Percentiles rank a stretch among this genome's conserved stretches.
Conservation (phyloP, 2,329 filamentous ascomycete species). For the Camillea tinctor region DNA sequence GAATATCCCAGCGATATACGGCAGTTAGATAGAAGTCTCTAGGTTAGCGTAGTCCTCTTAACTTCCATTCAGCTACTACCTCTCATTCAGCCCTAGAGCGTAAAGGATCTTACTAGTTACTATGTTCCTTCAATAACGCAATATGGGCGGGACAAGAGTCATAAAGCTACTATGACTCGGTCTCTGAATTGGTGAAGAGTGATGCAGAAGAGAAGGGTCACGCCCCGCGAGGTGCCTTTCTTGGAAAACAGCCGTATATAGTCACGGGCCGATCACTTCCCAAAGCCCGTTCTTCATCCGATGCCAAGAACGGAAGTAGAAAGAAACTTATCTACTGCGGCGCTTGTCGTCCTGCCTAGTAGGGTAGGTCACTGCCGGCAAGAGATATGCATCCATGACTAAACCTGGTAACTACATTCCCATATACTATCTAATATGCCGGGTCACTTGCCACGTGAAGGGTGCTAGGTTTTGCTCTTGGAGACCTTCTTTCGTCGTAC, state of each 20-base stretch:
- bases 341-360: neutral
- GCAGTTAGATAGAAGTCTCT: neutral
- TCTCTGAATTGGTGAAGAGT: neutral
- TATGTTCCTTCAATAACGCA: neutral
- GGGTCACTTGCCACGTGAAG: neutral
- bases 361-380: neutral
- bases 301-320: neutral
- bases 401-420: neutral
- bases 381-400: neutral
- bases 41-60: neutral
- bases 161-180: neutral
- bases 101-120: neutral
- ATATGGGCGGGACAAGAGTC: neutral
- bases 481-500: neutral
- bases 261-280: neutral
- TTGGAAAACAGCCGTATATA: neutral
- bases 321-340: neutral
- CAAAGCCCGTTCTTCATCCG: neutral
- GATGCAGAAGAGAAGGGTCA: neutral
- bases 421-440: neutral
- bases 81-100: neutral
- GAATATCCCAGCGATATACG: neutral
- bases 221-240: neutral
- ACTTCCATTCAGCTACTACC: neutral
- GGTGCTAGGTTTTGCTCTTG: neutral